Evolutionary conservation across 768 basidiomycete species (phyloP).

Genomic region (Chalciporus piperatus): DNA sequence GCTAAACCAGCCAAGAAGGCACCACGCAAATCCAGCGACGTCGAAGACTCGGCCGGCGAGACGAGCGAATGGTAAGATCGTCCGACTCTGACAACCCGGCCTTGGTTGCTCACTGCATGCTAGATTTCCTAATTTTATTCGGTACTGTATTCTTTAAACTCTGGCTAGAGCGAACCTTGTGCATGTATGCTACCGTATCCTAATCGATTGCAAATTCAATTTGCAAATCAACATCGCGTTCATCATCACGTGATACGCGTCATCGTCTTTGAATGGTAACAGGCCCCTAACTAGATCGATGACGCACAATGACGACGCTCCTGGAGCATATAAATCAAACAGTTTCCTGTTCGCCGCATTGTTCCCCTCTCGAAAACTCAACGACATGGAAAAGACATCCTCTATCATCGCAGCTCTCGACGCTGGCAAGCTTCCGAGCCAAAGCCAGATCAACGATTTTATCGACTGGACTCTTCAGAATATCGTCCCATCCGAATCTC

Average conservation of each 20-base stretch:
- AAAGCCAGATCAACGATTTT: slow-evolving; percentile 50
- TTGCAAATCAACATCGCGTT: not conserved
- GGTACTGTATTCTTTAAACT: slow-evolving; percentile 11
- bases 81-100: not conserved
- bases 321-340: not conserved
- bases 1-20: slow-evolving; percentile 13
- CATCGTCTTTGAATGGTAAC: slow-evolving; percentile 3
- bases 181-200: slow-evolving; percentile 7
- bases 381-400: slow-evolving; percentile 59
- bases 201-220: no score
- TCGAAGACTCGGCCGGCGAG: slow-evolving; percentile 21
- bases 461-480: slow-evolving; percentile 56
- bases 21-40: slow-evolving; percentile 20
- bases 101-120: not conserved
- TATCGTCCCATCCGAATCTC: slow-evolving; percentile 43
- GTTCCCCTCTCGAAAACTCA: not conserved
- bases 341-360: not conserved
- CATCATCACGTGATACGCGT: slow-evolving; percentile 18
- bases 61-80: slow-evolving; percentile 18
- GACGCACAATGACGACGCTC: slow-evolving; percentile 10
- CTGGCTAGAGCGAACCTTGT: not conserved
- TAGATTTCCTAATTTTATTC: slow-evolving; percentile 8
- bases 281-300: slow-evolving; percentile 14
- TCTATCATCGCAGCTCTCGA: slow-evolving; percentile 65
- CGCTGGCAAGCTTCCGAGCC: slow-evolving; percentile 68